A percentile compares a stretch with the other conserved stretches of the same genome.
Conservation (phyloP, 192 early-diverging fungal genomes). For the Coemansia sp. region DNA sequence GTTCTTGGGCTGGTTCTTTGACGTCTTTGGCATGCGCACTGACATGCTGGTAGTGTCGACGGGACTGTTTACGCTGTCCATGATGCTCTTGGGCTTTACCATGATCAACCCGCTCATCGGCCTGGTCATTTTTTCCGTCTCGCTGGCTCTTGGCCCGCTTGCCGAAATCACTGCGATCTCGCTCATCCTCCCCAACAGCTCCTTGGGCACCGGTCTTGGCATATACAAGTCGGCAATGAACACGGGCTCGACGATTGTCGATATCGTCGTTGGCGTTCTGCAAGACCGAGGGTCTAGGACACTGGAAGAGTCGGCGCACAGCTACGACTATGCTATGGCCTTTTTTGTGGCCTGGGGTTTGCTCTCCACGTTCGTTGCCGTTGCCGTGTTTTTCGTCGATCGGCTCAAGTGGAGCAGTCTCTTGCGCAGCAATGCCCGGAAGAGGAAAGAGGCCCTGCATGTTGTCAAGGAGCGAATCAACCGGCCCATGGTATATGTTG, state of each 20-base stretch:
- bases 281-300: slow-evolving; percentile 52
- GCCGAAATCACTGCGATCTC: slow-evolving; percentile 60
- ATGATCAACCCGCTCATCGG: slow-evolving; percentile 56
- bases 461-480: slow-evolving; percentile 36
- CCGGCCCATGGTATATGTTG: slow-evolving; percentile 29
- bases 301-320: slow-evolving; percentile 34
- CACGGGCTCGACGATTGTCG: slow-evolving; percentile 59
- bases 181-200: slow-evolving; percentile 56
- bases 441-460: slow-evolving; percentile 27
- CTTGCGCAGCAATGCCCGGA: slow-evolving; percentile 21
- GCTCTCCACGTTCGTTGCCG: slow-evolving; percentile 33
- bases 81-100: slow-evolving; percentile 58
- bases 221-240: slow-evolving; percentile 65
- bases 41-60: slow-evolving; percentile 40
- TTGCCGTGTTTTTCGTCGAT: slow-evolving; percentile 37
- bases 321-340: slow-evolving; percentile 52
- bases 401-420: slow-evolving; percentile 35
- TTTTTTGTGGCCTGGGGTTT: slow-evolving; percentile 52
- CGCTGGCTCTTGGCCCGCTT: slow-evolving; percentile 61
- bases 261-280: slow-evolving; percentile 59
- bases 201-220: slow-evolving; percentile 60
- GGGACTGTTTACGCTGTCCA: slow-evolving; percentile 31
- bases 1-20: slow-evolving; percentile 67
- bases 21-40: slow-evolving; percentile 62
- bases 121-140: slow-evolving; percentile 56